phyloP scores from a whole-genome alignment of 805 yeast genomes.

The Suhomyces canberraensis region DNA sequence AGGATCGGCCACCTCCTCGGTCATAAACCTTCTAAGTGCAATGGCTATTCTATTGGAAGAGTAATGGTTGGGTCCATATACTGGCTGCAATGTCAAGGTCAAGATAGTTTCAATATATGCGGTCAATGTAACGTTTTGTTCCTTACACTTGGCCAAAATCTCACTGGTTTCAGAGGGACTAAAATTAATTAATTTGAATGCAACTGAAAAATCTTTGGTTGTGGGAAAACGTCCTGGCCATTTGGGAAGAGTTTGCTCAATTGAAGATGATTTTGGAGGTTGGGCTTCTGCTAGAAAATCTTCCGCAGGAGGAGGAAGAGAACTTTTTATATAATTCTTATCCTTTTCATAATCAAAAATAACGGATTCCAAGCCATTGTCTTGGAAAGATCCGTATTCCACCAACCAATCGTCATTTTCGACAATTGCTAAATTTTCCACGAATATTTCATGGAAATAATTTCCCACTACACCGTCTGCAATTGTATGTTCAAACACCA shows the following conservation, averaged over 20 bases:
- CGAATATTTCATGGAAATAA: constrained; percentile 32
- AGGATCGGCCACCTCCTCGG: constrained; percentile 9
- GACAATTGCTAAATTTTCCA: constrained; percentile 23
- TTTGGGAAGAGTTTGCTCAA: constrained; percentile 4
- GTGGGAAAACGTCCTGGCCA: constrained; percentile 33
- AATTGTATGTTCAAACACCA: constrained; percentile 34
- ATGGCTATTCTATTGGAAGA: constrained; percentile 28
- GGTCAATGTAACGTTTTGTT: constrained; percentile 30
- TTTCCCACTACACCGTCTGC: constrained; percentile 38
- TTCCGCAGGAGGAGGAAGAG: constrained; percentile 37
- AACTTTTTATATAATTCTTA: constrained; percentile 15
- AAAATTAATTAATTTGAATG: constrained; percentile 27
- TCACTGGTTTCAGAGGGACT: constrained; percentile 19
- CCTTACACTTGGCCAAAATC: constrained; percentile 27
- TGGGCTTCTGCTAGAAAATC: constrained; percentile 16
- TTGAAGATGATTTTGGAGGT: constrained; percentile 4
- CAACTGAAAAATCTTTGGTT: constrained; percentile 14
- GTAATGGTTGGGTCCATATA: constrained; percentile 24
- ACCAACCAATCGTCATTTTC: constrained; percentile 8
- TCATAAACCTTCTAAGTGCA: constrained; percentile 28
- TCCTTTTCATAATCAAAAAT: constrained; percentile 25
- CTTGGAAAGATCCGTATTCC: constrained; percentile 9
- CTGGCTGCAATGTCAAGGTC: constrained; percentile 26
- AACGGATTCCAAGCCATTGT: constrained; percentile 6
- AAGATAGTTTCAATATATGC: constrained; percentile 25